phyloP scores from a whole-genome alignment of 2,329 filamentous ascomycete genomes.

The Fonsecaea nubica region DNA sequence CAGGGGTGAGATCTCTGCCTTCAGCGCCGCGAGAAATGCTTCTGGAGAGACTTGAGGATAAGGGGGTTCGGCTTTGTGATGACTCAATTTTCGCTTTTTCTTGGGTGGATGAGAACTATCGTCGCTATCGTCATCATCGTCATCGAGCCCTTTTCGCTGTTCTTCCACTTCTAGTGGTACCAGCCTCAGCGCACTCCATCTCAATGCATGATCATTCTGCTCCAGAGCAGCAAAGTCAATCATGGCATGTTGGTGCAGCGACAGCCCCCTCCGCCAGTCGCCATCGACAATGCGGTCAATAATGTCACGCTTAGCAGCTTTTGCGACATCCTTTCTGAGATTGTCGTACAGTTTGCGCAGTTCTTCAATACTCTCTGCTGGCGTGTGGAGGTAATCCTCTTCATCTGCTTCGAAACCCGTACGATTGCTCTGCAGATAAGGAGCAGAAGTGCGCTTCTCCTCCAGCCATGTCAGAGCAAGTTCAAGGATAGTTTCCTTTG shows the following conservation, averaged over 20 bases:
- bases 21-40: constrained; percentile 78
- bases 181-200: constrained; percentile 62
- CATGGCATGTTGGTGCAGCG: constrained; percentile 62
- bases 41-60: constrained; percentile 66
- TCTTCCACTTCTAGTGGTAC: constrained; percentile 38
- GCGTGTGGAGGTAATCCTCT: constrained; percentile 71
- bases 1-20: constrained; percentile 75
- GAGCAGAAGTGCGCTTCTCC: constrained; percentile 65
- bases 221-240: constrained; percentile 61
- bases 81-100: constrained; percentile 40
- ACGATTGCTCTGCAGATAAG: constrained; percentile 63
- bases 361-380: constrained; percentile 68
- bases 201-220: constrained; percentile 58
- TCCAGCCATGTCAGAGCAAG: constrained; percentile 79
- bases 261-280: constrained; percentile 63
- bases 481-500: constrained; percentile 72
- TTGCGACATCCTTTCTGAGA: constrained; percentile 60
- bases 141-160: background rate
- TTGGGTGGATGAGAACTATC: constrained; percentile 35
- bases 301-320: constrained; percentile 55
- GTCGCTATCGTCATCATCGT: constrained; percentile 23
- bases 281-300: constrained; percentile 63
- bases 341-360: constrained; percentile 70
- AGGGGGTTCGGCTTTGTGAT: constrained; percentile 30
- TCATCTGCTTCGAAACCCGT: constrained; percentile 62